Conservation (phyloP, 768 basidiomycete species). For the Trametes cinnabarina region DNA sequence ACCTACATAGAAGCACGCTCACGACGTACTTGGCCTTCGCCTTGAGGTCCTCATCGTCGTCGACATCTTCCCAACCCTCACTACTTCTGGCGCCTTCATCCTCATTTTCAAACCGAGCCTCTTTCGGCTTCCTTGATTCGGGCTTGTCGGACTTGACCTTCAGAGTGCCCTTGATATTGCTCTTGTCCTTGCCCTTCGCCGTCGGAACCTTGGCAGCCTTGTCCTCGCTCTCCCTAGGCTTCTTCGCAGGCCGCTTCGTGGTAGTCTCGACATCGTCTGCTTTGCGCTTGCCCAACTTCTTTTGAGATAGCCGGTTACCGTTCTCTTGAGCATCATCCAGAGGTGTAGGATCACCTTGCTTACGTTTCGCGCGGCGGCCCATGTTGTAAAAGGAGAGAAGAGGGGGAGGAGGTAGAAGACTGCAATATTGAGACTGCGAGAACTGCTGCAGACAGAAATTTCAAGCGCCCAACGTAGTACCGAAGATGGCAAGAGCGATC, state of each 20-base stretch:
- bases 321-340: conserved; percentile 40
- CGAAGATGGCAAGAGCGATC: conserved; percentile 2
- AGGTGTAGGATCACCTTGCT: conserved; percentile 71
- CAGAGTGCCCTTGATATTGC: conserved; percentile 9
- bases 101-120: conserved; percentile 29
- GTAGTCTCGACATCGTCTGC: conserved; percentile 39
- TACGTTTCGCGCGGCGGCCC: conserved; percentile 85
- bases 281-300: conserved; percentile 75
- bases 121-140: conserved; percentile 20
- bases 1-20: not conserved
- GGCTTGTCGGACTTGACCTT: conserved; percentile 18
- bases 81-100: conserved; percentile 31
- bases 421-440: not conserved
- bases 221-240: conserved; percentile 24
- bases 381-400: conserved; percentile 44
- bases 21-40: conserved; percentile 40
- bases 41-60: conserved; percentile 47
- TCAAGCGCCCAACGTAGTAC: conserved; percentile 14
- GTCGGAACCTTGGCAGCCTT: conserved; percentile 9
- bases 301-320: conserved; percentile 37
- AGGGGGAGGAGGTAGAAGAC: not conserved
- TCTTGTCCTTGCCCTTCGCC: conserved; percentile 20
- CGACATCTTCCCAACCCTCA: conserved; percentile 64
- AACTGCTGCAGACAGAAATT: conserved; percentile 12
- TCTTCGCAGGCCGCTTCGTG: conserved; percentile 27